These are phyloP conservation scores for Strigomonas galati DNA, from an alignment of 208 protist genomes.

Conservation along the genomic window DNA sequence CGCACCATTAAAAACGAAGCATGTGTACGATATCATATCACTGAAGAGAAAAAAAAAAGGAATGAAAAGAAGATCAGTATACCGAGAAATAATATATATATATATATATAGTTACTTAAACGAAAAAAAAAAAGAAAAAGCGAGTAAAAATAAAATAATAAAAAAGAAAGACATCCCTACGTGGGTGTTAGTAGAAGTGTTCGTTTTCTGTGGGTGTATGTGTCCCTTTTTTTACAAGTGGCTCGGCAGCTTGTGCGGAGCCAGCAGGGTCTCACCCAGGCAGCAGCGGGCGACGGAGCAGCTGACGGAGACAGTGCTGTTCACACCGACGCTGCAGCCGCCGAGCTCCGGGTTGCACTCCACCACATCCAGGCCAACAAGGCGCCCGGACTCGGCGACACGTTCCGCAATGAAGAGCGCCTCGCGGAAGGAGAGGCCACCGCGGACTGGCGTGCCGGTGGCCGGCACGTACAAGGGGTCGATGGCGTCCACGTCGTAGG, in stretches of 20 bases:
- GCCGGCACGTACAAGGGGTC: conserved; percentile 49
- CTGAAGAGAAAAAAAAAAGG: no score
- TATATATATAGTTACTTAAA: neutral
- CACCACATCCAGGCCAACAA: conserved; percentile 53
- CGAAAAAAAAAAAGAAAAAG: neutral
- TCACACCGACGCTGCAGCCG: conserved; percentile 22
- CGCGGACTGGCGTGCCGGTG: conserved; percentile 59
- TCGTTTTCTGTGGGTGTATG: no score
- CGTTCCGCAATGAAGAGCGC: conserved; percentile 40
- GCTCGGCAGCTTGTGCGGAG: conserved; percentile 20
- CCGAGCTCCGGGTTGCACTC: conserved; percentile 68
- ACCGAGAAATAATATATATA: no score
- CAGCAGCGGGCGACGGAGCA: conserved; percentile 43
- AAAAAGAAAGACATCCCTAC: neutral
- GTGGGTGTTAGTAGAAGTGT: neutral
- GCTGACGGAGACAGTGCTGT: conserved; percentile 39
- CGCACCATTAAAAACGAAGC: neutral
- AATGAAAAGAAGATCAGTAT: neutral
- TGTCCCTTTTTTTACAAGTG: conserved; percentile 20
- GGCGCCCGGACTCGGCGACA: conserved; percentile 39
- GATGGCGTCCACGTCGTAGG: conserved; percentile 67
- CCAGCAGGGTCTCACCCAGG: conserved; percentile 43
- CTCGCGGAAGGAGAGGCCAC: conserved; percentile 49
- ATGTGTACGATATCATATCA: conserved; percentile 3
- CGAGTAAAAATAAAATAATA: neutral